phyloP scores from a whole-genome alignment of 2,329 filamentous ascomycete genomes.

The Aspergillus luchuensis region DNA sequence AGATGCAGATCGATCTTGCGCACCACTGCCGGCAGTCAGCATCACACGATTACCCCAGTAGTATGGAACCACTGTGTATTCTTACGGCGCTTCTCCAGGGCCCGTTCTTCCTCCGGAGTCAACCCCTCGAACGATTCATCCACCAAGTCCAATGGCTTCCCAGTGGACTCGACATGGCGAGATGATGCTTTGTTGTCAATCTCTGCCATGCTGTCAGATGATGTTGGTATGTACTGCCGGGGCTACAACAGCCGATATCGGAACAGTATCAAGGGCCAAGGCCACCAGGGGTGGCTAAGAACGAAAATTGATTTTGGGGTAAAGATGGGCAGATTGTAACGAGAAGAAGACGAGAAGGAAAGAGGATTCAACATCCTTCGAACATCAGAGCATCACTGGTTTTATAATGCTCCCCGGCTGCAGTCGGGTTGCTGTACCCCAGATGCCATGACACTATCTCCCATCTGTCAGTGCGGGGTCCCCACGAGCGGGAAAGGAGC shows the following conservation, averaged over 20 bases:
- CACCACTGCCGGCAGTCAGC: constrained; percentile 13
- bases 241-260: neutral
- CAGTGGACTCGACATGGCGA: constrained; percentile 10
- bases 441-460: neutral
- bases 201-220: constrained; percentile 3
- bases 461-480: neutral
- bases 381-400: too few species aligned
- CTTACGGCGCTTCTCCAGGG: constrained; percentile 7
- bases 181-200: constrained; percentile 12
- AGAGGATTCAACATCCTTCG: too few species aligned
- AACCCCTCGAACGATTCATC: constrained; percentile 8
- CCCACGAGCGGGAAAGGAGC: neutral
- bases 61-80: too few species aligned
- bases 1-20: constrained; percentile 22
- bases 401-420: neutral
- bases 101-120: neutral
- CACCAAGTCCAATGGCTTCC: neutral
- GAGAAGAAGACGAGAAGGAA: too few species aligned
- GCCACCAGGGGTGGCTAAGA: neutral
- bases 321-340: too few species aligned
- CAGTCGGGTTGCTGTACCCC: neutral
- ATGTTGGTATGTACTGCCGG: too few species aligned
- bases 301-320: neutral
- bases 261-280: neutral
- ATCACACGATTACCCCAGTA: neutral